Evolutionary conservation across 2,329 filamentous ascomycete genomes (phyloP).

Genomic region (Camptophora hylomeconis): DNA sequence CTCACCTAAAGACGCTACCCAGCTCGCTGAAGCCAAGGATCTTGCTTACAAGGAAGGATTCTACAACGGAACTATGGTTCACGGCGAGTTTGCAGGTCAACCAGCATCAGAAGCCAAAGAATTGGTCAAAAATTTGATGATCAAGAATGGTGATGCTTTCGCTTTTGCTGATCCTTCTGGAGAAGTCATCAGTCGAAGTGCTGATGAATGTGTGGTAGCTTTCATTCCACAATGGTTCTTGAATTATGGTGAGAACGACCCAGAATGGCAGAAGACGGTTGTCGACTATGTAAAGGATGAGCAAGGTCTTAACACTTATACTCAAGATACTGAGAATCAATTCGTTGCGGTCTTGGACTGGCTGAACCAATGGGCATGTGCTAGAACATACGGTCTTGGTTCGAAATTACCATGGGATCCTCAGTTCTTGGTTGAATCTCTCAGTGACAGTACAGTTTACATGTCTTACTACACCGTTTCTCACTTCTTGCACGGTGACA

Average conservation of each 20-base stretch:
- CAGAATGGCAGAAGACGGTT: constrained; percentile 64
- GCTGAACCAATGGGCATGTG: constrained; percentile 93
- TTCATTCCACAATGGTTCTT: constrained; percentile 97
- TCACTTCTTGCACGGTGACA: constrained; percentile 62
- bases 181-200: constrained; percentile 75
- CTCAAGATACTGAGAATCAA: constrained; percentile 59
- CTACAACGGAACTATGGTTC: constrained; percentile 84
- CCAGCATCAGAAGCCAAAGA: constrained; percentile 78
- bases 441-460: constrained; percentile 89
- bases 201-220: constrained; percentile 84
- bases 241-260: constrained; percentile 79
- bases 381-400: constrained; percentile 79
- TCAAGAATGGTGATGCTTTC: constrained; percentile 69
- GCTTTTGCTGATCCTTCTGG: constrained; percentile 88
- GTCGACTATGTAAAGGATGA: constrained; percentile 58
- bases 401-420: constrained; percentile 91
- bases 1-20: constrained; percentile 85
- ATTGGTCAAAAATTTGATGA: constrained; percentile 65
- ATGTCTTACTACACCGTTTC: constrained; percentile 49
- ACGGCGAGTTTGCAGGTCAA: constrained; percentile 78
- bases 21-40: constrained; percentile 88
- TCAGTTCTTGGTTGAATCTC: constrained; percentile 78
- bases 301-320: constrained; percentile 65
- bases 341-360: constrained; percentile 81
- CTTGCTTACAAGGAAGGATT: constrained; percentile 94